A percentile compares a stretch with the other conserved stretches of the same genome.
Conservation (phyloP, 768 basidiomycete genomes). For the Boletus reticuloceps region DNA sequence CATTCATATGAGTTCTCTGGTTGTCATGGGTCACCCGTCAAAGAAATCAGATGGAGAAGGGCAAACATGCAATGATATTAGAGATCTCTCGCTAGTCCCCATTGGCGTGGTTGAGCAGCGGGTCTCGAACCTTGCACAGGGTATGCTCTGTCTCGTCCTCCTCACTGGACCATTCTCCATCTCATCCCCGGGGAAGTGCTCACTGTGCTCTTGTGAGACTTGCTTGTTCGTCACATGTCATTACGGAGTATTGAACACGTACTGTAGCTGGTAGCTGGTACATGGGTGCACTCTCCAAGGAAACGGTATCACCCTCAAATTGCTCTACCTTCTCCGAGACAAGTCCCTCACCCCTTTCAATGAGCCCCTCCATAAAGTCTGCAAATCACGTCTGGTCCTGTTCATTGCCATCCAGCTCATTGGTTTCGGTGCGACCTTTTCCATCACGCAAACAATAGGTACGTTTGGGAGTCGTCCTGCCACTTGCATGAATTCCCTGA, state of each 20-base stretch:
- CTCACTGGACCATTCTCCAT: conserved; percentile 78
- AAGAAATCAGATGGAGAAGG: conserved; percentile 41
- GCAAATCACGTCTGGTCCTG: conserved; percentile 46
- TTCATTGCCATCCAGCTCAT: conserved; percentile 63
- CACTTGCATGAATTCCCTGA: not conserved
- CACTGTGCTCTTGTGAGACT: conserved; percentile 77
- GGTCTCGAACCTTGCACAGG: conserved; percentile 88
- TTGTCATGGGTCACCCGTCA: conserved; percentile 54
- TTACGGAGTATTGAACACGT: not conserved
- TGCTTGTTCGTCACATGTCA: not conserved
- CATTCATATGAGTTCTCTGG: conserved; percentile 84
- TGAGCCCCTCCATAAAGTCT: too few relatives aligned
- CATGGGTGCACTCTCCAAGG: not conserved
- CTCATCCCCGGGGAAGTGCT: conserved; percentile 82
- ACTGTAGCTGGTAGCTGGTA: conserved; percentile 78
- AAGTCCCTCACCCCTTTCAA: too few relatives aligned
- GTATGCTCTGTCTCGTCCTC: conserved; percentile 64
- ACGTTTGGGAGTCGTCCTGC: conserved; percentile 8
- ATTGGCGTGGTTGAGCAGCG: conserved; percentile 86
- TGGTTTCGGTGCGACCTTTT: conserved; percentile 86
- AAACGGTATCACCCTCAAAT: conserved; percentile 26
- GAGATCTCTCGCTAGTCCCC: conserved; percentile 45
- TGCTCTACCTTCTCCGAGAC: too few relatives aligned
- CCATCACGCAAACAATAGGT: conserved; percentile 90
- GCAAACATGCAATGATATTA: conserved; percentile 7